Conservation (phyloP, 192 early-diverging fungal genomes). For the Mortierella hygrophila region DNA sequence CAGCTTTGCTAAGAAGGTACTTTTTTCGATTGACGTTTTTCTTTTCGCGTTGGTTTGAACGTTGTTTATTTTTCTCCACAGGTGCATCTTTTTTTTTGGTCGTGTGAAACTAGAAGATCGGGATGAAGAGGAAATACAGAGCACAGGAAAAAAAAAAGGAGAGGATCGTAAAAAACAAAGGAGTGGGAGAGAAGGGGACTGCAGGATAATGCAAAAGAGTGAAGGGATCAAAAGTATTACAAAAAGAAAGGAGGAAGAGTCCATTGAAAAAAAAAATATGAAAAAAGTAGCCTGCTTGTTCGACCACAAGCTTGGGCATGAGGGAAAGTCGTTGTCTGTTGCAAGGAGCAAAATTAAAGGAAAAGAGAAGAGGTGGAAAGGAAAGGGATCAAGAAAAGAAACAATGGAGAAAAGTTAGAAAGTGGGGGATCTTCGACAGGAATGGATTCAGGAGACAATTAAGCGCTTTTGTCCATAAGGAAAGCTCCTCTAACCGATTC, state of each 20-base stretch:
- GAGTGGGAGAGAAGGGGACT: neutral
- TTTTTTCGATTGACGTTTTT: neutral
- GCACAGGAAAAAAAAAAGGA: neutral
- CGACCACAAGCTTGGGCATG: too few relatives aligned
- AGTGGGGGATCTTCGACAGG: neutral
- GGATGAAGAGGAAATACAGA: neutral
- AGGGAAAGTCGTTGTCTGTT: neutral
- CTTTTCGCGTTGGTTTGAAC: neutral
- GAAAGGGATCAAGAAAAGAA: constrained; percentile 1
- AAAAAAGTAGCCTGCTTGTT: too few relatives aligned
- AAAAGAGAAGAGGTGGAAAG: neutral
- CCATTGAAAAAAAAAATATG: too few relatives aligned
- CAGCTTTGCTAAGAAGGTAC: constrained; percentile 77
- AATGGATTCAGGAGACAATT: neutral
- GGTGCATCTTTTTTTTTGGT: neutral
- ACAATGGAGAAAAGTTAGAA: neutral
- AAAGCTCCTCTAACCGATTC: neutral
- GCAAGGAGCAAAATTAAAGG: neutral
- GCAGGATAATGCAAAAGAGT: neutral
- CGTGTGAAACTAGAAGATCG: neutral
- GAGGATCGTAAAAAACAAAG: neutral
- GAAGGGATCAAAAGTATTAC: neutral
- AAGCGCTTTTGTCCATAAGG: neutral
- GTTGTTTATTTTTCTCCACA: neutral
- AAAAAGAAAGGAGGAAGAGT: neutral